A percentile compares a stretch with the other conserved stretches of the same genome.
Evolutionary conservation across 106 monocot species (phyloP).

Genomic region (Dactylorhiza incarnata): DNA sequence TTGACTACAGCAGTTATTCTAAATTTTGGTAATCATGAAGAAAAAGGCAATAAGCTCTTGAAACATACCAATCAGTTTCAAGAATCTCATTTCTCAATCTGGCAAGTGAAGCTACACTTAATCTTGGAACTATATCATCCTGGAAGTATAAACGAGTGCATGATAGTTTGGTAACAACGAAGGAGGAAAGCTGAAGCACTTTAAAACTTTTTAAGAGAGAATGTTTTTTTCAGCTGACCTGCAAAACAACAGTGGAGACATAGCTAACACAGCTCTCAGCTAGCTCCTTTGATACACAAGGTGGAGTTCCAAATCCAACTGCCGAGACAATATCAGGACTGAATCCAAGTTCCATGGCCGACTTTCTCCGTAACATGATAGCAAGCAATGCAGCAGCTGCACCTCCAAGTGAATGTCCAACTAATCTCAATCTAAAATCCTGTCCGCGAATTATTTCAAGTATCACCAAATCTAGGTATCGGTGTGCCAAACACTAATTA

Average conservation of each 20-base stretch:
- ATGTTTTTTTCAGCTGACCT: constrained; percentile 31
- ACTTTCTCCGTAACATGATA: constrained; percentile 72
- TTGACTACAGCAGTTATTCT: neutral
- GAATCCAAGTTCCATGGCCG: constrained; percentile 79
- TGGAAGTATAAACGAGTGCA: constrained; percentile 19
- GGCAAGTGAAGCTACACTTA: constrained; percentile 75
- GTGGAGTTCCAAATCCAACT: constrained; percentile 88
- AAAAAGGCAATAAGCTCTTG: neutral
- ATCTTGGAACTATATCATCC: constrained; percentile 94
- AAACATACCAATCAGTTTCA: constrained; percentile 81
- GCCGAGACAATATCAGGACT: constrained; percentile 79
- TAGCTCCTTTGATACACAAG: constrained; percentile 75
- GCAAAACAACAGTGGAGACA: constrained; percentile 85
- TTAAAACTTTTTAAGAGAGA: neutral
- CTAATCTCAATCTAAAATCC: constrained; percentile 80
- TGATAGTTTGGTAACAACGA: neutral
- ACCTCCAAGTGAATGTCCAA: constrained; percentile 96
- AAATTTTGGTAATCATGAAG: neutral
- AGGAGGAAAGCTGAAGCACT: neutral
- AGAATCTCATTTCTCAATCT: constrained; percentile 88
- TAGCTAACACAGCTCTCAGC: constrained; percentile 77
- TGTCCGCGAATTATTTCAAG: constrained; percentile 22
- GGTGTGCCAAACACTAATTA: neutral
- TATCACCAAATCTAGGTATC: neutral
- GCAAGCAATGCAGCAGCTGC: constrained; percentile 91